Evolutionary conservation across 495 filamentous ascomycete genomes (phyloP).

Genomic region (Letharia lupina): DNA sequence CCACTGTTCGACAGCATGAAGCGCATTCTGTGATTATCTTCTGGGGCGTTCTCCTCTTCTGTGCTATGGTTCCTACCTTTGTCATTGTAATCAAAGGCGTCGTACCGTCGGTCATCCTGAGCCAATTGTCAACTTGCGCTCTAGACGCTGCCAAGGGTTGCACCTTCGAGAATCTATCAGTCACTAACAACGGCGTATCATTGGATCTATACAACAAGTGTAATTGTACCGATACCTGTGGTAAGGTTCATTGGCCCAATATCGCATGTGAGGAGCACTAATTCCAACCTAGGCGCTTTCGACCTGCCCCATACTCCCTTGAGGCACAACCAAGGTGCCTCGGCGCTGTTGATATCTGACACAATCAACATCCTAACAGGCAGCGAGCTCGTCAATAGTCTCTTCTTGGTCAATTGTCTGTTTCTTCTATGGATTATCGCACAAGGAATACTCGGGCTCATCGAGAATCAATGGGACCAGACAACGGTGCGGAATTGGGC

Average conservation of each 20-base stretch:
- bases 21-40: slow-evolving; percentile 17
- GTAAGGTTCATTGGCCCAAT: background rate
- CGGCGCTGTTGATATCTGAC: background rate
- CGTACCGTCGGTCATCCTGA: background rate
- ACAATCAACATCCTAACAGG: background rate
- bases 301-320: background rate
- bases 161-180: background rate
- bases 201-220: background rate
- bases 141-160: background rate
- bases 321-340: background rate
- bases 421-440: background rate
- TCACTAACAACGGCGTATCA: background rate
- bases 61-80: slow-evolving; percentile 25
- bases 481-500: background rate
- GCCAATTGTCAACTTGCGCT: background rate
- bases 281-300: background rate
- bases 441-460: background rate
- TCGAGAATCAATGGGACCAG: background rate
- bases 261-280: background rate
- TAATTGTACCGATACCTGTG: background rate
- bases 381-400: background rate
- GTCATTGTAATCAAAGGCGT: background rate
- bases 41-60: slow-evolving; percentile 16
- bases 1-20: background rate
- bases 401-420: background rate